These are phyloP conservation scores for Coleophoma eucalyptorum DNA, from an alignment of 2,329 filamentous ascomycete genomes.

Conservation along the genomic window DNA sequence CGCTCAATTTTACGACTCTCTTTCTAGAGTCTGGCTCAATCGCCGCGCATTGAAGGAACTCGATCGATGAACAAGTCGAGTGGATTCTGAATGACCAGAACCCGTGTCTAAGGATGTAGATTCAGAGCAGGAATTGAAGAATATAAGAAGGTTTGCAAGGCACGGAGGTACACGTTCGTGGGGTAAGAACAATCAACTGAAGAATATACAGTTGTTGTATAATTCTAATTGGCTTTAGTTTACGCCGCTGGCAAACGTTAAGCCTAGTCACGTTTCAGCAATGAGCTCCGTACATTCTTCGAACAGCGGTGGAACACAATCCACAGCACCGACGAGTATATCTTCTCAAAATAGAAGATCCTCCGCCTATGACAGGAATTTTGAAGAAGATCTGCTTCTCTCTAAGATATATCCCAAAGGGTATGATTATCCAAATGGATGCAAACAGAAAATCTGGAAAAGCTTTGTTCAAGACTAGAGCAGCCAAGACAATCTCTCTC, in stretches of 20 bases:
- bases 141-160: conserved; percentile 25
- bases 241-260: conserved; percentile 12
- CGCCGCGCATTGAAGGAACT: conserved; percentile 23
- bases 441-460: conserved; percentile 23
- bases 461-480: conserved; percentile 23
- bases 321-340: conserved; percentile 8
- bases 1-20: conserved; percentile 23
- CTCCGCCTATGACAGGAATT: conserved; percentile 28
- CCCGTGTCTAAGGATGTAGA: neutral
- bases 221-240: conserved; percentile 15
- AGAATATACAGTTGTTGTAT: conserved; percentile 3
- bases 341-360: conserved; percentile 18
- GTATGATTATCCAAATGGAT: conserved; percentile 19
- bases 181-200: conserved; percentile 18
- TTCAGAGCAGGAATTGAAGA: neutral
- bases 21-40: conserved; percentile 24
- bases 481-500: conserved; percentile 30
- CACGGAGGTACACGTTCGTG: conserved; percentile 30
- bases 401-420: conserved; percentile 24
- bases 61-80: conserved; percentile 16
- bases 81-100: neutral
- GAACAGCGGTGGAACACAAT: conserved; percentile 13
- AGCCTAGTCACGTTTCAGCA: neutral
- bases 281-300: conserved; percentile 19
- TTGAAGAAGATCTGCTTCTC: conserved; percentile 33